Evolutionary conservation across 495 filamentous ascomycete genomes (phyloP), one percentile per base, ranked within the genome.

Genomic region (Hypoxylon lenormandii): DNA sequence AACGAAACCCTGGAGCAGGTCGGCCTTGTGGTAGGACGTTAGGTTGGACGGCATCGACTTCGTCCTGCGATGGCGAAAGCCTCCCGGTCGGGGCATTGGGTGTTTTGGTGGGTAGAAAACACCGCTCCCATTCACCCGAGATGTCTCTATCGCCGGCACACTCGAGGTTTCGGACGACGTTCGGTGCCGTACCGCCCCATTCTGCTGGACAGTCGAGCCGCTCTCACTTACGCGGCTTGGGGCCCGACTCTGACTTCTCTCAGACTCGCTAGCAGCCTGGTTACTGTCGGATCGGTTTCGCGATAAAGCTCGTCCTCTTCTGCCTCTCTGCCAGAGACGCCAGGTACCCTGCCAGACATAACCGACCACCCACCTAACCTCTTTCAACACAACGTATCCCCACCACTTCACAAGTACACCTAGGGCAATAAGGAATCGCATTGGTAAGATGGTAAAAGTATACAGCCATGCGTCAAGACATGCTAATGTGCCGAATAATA

Each of bases 391-490:
- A 13, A 90, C 87, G 23, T 86, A 79, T 2, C 75, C 79, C 90
- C 90, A 93, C 79, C 91, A 97, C 56, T 84, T 84, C 1, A 87
- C 76, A 26, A 98, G 79, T 1, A 98, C 88, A 1, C 88, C 86
- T 0, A 94, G 65, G 8, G 95, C 93, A 64, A 93, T 92, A 53
- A 94, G 75, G 75, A 99, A 98, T 0, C 95, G 87, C 55, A 99
- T 83, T 10, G 95, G 95, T 5, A 98, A 80, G 28, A 99, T 93
- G 0, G 96, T 99, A 63, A 98, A 96, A 0, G 93, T 93, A 78
- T 96, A 93, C 4, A 98, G 84, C 95, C 94, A 99, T n/a, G 93
- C 90, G 80, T 99, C 95, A 28, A 98, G 81, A 77, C 95, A 98
- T 26, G 94, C 92, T 19, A 97, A 73, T 8, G 90, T 87, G 5